Conservation (phyloP, 352 stramenopile species). For the Pythium utonaiense region DNA sequence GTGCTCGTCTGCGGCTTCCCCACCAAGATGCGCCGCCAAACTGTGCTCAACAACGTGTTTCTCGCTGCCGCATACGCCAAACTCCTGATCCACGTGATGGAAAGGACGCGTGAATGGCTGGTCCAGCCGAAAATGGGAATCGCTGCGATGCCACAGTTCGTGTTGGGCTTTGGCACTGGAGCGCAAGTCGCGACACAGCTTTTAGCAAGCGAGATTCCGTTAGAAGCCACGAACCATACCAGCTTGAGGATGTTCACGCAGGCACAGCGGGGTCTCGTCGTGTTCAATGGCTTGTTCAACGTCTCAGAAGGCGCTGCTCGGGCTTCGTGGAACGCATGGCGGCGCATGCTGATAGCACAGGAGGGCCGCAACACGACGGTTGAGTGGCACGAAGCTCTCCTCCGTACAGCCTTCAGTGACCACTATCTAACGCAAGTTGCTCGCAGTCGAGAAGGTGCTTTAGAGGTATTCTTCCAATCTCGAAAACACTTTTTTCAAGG, state of each 20-base stretch:
- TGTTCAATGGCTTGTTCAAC: constrained; percentile 41
- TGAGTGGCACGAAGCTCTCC: constrained; percentile 50
- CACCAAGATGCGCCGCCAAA: constrained; percentile 27
- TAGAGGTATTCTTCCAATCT: constrained; percentile 52
- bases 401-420: constrained; percentile 48
- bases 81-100: constrained; percentile 50
- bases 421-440: constrained; percentile 58
- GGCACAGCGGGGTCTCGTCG: constrained; percentile 44
- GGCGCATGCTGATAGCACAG: constrained; percentile 1
- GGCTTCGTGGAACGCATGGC: constrained; percentile 15
- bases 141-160: constrained; percentile 57
- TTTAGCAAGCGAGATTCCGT: constrained; percentile 40
- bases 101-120: constrained; percentile 59
- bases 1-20: constrained; percentile 64
- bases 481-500: constrained; percentile 45
- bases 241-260: constrained; percentile 38
- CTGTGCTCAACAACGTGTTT: constrained; percentile 48
- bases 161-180: constrained; percentile 61
- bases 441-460: constrained; percentile 33
- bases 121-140: constrained; percentile 66
- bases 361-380: constrained; percentile 12
- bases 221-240: constrained; percentile 13
- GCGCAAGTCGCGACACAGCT: constrained; percentile 46
- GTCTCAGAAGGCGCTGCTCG: background rate
- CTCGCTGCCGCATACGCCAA: constrained; percentile 42